A percentile compares a stretch with the other conserved stretches of the same genome.
Conservation (phyloP, 192 early-diverging fungal genomes). For the Coemansia sp. region DNA sequence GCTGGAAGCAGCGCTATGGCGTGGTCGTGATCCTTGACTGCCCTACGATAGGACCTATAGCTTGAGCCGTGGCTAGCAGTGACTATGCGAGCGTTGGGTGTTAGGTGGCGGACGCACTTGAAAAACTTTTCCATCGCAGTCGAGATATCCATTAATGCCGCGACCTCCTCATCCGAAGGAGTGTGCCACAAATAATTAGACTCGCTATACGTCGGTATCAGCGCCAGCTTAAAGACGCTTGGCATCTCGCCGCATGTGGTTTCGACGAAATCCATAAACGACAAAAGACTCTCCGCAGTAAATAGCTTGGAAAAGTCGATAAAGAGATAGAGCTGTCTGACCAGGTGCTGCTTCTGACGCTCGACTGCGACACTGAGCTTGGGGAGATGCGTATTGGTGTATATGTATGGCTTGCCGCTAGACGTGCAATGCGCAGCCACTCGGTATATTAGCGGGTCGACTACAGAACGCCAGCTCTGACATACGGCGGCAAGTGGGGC, state of each 20-base stretch:
- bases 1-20: conserved; percentile 7
- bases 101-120: background rate
- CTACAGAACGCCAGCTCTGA: conserved; percentile 16
- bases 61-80: background rate
- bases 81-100: conserved; percentile 8
- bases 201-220: background rate
- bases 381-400: background rate
- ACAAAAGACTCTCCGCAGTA: background rate
- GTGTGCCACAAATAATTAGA: background rate
- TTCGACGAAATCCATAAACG: background rate
- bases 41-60: background rate
- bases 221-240: background rate
- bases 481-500: conserved; percentile 13
- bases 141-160: background rate
- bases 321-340: conserved; percentile 16
- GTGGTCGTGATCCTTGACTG: background rate
- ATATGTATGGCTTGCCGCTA: background rate
- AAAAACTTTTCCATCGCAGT: background rate
- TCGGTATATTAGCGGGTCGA: conserved; percentile 23
- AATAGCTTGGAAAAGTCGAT: conserved; percentile 7
- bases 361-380: background rate
- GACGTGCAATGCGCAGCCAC: background rate
- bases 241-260: background rate
- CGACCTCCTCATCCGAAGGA: background rate
- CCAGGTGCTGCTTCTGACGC: conserved; percentile 5